phyloP scores from a whole-genome alignment of 1,284 basidiomycete genomes.

The Cryptococcus sp. region DNA sequence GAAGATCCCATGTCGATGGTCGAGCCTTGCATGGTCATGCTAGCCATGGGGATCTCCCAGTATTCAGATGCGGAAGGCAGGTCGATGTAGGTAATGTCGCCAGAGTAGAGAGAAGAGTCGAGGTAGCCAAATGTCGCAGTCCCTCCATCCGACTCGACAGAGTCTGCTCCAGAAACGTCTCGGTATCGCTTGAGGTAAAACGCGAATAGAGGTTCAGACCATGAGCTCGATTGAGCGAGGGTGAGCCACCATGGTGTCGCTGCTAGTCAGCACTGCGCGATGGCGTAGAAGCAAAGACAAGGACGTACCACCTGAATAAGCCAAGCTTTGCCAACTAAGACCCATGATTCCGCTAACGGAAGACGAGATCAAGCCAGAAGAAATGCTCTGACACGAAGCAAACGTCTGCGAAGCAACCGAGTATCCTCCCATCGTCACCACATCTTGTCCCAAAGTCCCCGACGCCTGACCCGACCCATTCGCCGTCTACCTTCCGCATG shows the following conservation, averaged over 20 bases:
- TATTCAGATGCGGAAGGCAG: slow-evolving; percentile 45
- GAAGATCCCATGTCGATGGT: slow-evolving; percentile 39
- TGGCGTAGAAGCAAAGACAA: neutral
- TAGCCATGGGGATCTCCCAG: slow-evolving; percentile 43
- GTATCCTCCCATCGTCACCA: slow-evolving; percentile 75
- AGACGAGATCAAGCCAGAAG: slow-evolving; percentile 39
- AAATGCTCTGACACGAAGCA: slow-evolving; percentile 47
- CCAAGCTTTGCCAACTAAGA: slow-evolving; percentile 48
- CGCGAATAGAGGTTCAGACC: slow-evolving; percentile 66
- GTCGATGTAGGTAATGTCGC: slow-evolving; percentile 70
- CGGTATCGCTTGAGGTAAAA: slow-evolving; percentile 74
- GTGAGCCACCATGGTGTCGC: slow-evolving; percentile 55
- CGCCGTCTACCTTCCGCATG: slow-evolving; percentile 9
- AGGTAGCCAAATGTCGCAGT: slow-evolving; percentile 58
- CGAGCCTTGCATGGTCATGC: slow-evolving; percentile 47
- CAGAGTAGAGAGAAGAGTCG: slow-evolving; percentile 67
- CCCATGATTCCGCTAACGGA: slow-evolving; percentile 51
- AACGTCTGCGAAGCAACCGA: slow-evolving; percentile 63
- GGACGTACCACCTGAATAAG: slow-evolving; percentile 42
- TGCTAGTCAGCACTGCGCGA: slow-evolving; percentile 4
- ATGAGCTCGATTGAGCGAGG: slow-evolving; percentile 55
- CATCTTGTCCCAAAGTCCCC: slow-evolving; percentile 65
- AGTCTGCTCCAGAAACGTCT: slow-evolving; percentile 52
- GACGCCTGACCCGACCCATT: slow-evolving; percentile 60
- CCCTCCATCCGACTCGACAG: slow-evolving; percentile 62